Conservation (phyloP, 768 basidiomycete genomes). For the Leccinum fibrillosum region DNA sequence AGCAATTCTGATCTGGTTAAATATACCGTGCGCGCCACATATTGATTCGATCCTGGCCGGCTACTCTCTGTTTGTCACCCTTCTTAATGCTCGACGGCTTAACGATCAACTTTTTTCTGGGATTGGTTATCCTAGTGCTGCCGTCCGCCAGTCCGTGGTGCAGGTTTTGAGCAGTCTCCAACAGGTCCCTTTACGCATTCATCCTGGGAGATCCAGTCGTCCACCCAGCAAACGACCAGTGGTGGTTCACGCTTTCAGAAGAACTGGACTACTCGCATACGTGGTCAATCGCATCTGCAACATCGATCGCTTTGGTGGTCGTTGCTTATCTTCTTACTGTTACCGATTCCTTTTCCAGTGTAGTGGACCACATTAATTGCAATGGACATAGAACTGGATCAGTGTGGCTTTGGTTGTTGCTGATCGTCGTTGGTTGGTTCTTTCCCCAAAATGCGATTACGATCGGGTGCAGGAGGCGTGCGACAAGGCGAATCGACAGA, state of each 20-base stretch:
- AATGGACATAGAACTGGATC: slow-evolving; percentile 39
- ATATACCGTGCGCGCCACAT: too few relatives aligned
- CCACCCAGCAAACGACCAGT: slow-evolving; percentile 40
- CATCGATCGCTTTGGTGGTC: slow-evolving; percentile 43
- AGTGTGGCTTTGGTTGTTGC: slow-evolving; percentile 43
- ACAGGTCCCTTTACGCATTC: slow-evolving; percentile 38
- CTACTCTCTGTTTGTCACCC: slow-evolving; percentile 43
- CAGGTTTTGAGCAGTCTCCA: slow-evolving; percentile 39
- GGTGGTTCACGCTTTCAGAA: slow-evolving; percentile 36
- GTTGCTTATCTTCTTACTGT: slow-evolving; percentile 36
- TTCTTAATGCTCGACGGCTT: slow-evolving; percentile 44
- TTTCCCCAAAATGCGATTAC: slow-evolving; percentile 40
- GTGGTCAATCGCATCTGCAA: slow-evolving; percentile 39
- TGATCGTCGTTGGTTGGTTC: slow-evolving; percentile 40
- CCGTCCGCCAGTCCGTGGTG: slow-evolving; percentile 22
- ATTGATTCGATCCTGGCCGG: slow-evolving; percentile 31
- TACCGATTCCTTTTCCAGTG: slow-evolving; percentile 12
- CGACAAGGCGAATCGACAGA: slow-evolving; percentile 10
- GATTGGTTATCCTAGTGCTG: slow-evolving; percentile 23
- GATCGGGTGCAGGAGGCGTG: slow-evolving; percentile 24
- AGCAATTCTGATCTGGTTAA: too few relatives aligned
- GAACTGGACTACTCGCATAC: slow-evolving; percentile 38
- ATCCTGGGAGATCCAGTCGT: slow-evolving; percentile 26
- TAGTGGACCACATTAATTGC: slow-evolving; percentile 22
- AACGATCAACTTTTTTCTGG: slow-evolving; percentile 30